Base-by-base conservation (phyloP, 2,329 filamentous ascomycete genomes). In the Fusarium sp. region DNA sequence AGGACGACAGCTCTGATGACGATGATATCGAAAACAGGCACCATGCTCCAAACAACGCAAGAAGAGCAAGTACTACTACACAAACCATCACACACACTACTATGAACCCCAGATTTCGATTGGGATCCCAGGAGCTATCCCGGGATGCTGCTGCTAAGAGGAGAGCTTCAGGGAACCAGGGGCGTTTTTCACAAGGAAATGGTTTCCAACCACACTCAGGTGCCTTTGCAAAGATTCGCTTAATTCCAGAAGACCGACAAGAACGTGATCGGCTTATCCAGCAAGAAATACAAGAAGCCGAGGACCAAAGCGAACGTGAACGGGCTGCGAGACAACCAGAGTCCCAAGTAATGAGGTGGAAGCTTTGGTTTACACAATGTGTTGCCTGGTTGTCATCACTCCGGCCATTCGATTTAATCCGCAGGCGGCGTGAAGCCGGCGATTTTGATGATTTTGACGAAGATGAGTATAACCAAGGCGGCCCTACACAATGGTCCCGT, bases 351-450 rank as follows among this genome's bases (percentile, higher is more conserved):
- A 52, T 48, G 18, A 45, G 31, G 3, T 68, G 71, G 67, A 63
- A 54, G 17, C 68, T 67, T 40, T 55, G 67, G 35, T 67, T 73
- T 64, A 48, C 35, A 15, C 67, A 69, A 27, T 56, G 62, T n/a
- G 58, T 74, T 68, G 51, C 50, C 23, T 67, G 69, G 69, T 23
- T 75, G 9, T 56, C 66, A 35, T 69, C 75, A 6, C 31, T 63
- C 1, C 69, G 69, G 65, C 70, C 73, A 14, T 43, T 72, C 1
- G 35, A 52, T 4, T 21, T 58, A 14, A 35, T 73, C 7, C 57
- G 55, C 18, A n/a, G 42, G 11, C 41, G 41, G n/a, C 31, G 17
- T 8, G 48, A 41, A 15, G 53, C 21, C 4, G 40, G 33, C 15
- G 39, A 47, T 5, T 43, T 66, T 18, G 70, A 71, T 11, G 58